Base-by-base conservation (phyloP, 1,284 basidiomycete species). In the Takashimella tepidaria region DNA sequence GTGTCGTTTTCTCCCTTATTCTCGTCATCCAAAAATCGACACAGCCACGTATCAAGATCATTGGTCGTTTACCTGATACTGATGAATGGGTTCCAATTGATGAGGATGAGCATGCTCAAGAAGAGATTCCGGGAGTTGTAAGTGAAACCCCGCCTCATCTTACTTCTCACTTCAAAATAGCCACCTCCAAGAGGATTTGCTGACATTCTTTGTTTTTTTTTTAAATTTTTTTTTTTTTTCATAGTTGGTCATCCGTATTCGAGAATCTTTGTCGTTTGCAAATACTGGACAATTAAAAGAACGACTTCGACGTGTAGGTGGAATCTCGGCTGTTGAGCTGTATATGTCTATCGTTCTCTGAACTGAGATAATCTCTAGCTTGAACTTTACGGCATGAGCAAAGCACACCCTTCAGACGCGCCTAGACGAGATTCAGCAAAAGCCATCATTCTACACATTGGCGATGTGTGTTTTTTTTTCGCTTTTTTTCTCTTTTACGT, bases 251-350 rank as follows among this genome's bases (percentile, higher is more conserved):
- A 81, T 92, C 2, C 79, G 88, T 23, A 84, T 93, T 48, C 77
- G 88, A 43, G 89, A 92, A 76, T 85, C 83, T 60, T 76, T 92
- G 11, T 86, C 88, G 63, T 92, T 92, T 65, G 88, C 91, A 20
- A 95, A 95, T 69, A 91, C 90, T 19, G 88, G 88, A 27, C 89
- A 92, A 62, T 76, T 93, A 40, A 80, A 80, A 82, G 92, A 93
- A 69, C 84, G 92, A 21, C 76, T 96, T 19, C 80, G 91, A 40
- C 47, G 72, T 47, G 60, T 70, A 55, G 59, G 73, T 64, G 8
- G 13, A 21, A 13, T 19, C 24, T 47, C 4, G 13, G 13, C 45
- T 24, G 37, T 40, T 24, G 37, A 11, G 4, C 40, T 26, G n/a
- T 11, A 50, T 19, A 31, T 51, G 48, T 51, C 27, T 26, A 4